A percentile compares a stretch with the other conserved stretches of the same genome.
Evolutionary conservation across 305 asterid species (phyloP).

Genomic region (Nicotiana rustica): DNA sequence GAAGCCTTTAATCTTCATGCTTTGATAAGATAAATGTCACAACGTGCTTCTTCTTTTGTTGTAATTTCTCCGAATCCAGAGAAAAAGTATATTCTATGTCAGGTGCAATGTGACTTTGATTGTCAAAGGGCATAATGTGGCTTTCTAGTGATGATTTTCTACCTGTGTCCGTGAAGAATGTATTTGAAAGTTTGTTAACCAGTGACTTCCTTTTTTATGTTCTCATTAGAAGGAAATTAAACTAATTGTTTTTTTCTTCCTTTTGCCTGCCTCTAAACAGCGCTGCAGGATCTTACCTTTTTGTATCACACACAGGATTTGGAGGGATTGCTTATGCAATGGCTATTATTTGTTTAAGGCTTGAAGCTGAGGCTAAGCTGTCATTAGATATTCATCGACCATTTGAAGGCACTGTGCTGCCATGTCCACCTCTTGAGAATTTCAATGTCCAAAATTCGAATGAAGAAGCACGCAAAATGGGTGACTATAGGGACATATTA

Average conservation of each 20-base stretch:
- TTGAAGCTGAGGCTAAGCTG: constrained; percentile 68
- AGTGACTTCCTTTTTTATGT: neutral
- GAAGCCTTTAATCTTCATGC: constrained; percentile 20
- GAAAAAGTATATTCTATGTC: constrained; percentile 17
- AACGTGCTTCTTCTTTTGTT: constrained; percentile 11
- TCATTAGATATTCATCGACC: constrained; percentile 50
- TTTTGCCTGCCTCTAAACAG: constrained; percentile 55
- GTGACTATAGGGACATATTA: constrained; percentile 90
- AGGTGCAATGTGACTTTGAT: constrained; percentile 13
- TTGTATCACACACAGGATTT: constrained; percentile 98
- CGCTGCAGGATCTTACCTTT: constrained; percentile 94
- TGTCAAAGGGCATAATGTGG: constrained; percentile 13
- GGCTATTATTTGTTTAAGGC: constrained; percentile 88
- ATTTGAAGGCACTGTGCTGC: constrained; percentile 46
- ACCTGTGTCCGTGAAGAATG: neutral
- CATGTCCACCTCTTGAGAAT: constrained; percentile 49
- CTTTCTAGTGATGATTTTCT: neutral
- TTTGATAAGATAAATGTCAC: constrained; percentile 21
- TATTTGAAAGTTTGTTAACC: constrained; percentile 14
- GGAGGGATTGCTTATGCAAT: constrained; percentile 99
- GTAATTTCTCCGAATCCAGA: neutral
- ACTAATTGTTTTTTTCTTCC: constrained; percentile 38
- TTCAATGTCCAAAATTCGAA: constrained; percentile 49
- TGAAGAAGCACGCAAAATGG: constrained; percentile 74
- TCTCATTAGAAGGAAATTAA: constrained; percentile 41